Conservation (phyloP, 495 filamentous ascomycete genomes). For the Penicillium bialowiezense region DNA sequence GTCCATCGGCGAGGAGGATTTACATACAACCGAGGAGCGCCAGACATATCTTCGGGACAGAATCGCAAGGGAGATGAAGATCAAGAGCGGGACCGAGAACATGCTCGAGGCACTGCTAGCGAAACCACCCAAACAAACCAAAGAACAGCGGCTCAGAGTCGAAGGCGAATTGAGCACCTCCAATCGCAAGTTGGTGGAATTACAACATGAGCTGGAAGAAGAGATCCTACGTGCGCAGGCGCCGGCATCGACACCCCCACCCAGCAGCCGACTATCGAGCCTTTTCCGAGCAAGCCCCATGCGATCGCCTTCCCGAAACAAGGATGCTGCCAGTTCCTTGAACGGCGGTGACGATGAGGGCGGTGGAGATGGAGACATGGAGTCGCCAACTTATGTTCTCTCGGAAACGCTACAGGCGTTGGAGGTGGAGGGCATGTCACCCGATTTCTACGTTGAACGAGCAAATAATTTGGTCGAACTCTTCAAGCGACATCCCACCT, state of each 20-base stretch:
- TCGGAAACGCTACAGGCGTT: slow-evolving; percentile 84
- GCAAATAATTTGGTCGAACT: slow-evolving; percentile 90
- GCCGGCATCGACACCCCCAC: slow-evolving; percentile 62
- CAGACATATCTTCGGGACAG: slow-evolving; percentile 72
- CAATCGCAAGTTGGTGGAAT: slow-evolving; percentile 83
- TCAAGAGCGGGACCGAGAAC: slow-evolving; percentile 96
- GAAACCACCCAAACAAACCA: slow-evolving; percentile 95
- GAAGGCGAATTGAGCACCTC: slow-evolving; percentile 88
- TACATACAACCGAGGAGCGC: slow-evolving; percentile 65
- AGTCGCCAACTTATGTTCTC: slow-evolving; percentile 87
- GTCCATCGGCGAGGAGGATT: slow-evolving; percentile 60
- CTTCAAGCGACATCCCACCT: slow-evolving; percentile 85
- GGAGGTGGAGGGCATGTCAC: slow-evolving; percentile 79
- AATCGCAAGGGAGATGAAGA: slow-evolving; percentile 92
- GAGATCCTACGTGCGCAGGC: slow-evolving; percentile 59
- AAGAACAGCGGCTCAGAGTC: slow-evolving; percentile 81
- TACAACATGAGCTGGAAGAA: slow-evolving; percentile 77
- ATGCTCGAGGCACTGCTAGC: slow-evolving; percentile 87
- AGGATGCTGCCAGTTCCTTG: slow-evolving; percentile 25
- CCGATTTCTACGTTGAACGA: slow-evolving; percentile 90
- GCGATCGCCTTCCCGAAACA: slow-evolving; percentile 62
- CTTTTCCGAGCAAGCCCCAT: slow-evolving; percentile 64
- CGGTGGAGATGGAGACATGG: slow-evolving; percentile 65
- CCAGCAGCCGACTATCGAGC: slow-evolving; percentile 65
- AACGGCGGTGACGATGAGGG: slow-evolving; percentile 44